Evolutionary conservation across 345 rosid genomes (phyloP).

Genomic region (Dimocarpus longan): DNA sequence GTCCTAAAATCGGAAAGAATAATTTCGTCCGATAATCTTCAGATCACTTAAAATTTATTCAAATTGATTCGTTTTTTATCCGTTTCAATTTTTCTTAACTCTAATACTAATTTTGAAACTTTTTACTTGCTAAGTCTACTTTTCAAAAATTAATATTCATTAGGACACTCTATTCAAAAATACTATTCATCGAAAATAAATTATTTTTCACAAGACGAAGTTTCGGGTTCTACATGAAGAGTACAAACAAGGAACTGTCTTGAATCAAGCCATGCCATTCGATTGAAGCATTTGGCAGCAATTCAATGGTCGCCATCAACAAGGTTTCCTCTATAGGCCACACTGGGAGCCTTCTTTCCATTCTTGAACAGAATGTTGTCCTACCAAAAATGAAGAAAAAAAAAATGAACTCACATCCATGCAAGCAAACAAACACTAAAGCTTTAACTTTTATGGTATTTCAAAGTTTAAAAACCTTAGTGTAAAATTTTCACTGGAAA

Average conservation of each 20-base stretch:
- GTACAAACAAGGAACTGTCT: slow-evolving; percentile 71
- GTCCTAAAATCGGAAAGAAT: no score
- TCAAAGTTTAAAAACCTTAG: background rate
- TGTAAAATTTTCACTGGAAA: background rate
- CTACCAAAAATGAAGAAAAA: slow-evolving; percentile 33
- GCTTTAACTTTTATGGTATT: background rate
- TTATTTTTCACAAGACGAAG: no score
- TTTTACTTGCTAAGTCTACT: no score
- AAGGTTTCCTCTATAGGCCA: slow-evolving; percentile 70
- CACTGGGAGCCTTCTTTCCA: slow-evolving; percentile 87
- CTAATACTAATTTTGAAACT: no score
- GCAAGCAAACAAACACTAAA: background rate
- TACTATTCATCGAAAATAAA: no score
- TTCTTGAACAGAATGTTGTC: slow-evolving; percentile 83
- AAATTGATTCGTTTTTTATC: no score
- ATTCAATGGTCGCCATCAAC: slow-evolving; percentile 55
- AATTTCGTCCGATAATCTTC: no score
- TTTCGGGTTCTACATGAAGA: no score
- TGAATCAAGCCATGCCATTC: slow-evolving; percentile 82
- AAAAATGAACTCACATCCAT: background rate
- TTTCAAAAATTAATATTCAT: no score
- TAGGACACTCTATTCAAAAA: no score
- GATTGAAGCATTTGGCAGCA: slow-evolving; percentile 74
- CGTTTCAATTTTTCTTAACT: no score
- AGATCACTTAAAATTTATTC: no score